Evolutionary conservation across 331 rosid species (phyloP).

Genomic region (Pyrus hybrid): DNA sequence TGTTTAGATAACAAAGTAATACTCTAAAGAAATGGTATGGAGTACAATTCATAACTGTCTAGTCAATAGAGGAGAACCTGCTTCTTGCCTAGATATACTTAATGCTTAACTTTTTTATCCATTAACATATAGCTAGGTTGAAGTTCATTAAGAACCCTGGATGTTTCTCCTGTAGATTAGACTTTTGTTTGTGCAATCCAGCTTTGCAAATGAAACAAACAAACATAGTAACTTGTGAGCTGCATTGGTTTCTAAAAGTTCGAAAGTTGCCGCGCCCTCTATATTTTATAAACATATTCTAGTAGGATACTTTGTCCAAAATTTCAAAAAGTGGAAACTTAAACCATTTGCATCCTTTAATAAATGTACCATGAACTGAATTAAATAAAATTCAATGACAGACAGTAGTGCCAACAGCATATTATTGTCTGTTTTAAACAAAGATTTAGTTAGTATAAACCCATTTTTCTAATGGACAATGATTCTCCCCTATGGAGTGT

Average conservation of each 20-base stretch:
- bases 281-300: background rate
- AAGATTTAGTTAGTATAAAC: conserved; percentile 32
- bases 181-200: conserved; percentile 36
- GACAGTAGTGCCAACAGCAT: conserved; percentile 78
- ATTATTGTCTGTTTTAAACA: conserved; percentile 44
- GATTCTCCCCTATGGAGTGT: conserved; percentile 42
- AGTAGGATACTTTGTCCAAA: conserved; percentile 8
- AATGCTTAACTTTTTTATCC: background rate
- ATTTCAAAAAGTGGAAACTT: conserved; percentile 13
- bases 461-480: conserved; percentile 16
- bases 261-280: conserved; percentile 9
- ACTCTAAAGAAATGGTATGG: conserved; percentile 18
- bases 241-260: conserved; percentile 9
- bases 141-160: background rate
- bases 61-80: conserved; percentile 45
- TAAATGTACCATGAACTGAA: conserved; percentile 21
- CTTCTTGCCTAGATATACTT: conserved; percentile 26
- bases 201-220: conserved; percentile 26
- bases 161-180: conserved; percentile 13
- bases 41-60: conserved; percentile 48
- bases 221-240: conserved; percentile 4
- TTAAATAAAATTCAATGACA: conserved; percentile 26
- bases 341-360: conserved; percentile 11
- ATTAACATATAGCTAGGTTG: background rate
- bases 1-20: background rate